Evolutionary conservation across 768 basidiomycete genomes (phyloP).

Genomic region (Hemileccinum rubropunctum): DNA sequence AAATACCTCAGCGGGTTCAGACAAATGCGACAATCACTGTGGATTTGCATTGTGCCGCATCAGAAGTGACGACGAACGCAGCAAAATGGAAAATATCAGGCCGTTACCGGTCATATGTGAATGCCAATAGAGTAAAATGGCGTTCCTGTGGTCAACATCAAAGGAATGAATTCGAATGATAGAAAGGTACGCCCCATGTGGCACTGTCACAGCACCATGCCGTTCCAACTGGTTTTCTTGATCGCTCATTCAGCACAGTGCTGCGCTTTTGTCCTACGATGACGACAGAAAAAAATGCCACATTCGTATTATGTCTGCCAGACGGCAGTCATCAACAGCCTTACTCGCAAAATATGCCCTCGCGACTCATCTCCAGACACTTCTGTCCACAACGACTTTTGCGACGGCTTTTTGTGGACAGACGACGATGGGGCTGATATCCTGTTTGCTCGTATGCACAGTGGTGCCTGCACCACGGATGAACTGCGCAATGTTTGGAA

Average conservation of each 20-base stretch:
- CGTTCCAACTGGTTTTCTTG: neutral
- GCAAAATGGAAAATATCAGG: no score
- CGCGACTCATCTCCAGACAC: slow-evolving; percentile 45
- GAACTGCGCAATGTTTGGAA: slow-evolving; percentile 89
- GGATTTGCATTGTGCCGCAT: no score
- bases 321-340: slow-evolving; percentile 79
- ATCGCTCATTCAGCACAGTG: slow-evolving; percentile 7
- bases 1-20: no score
- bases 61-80: no score
- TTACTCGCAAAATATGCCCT: slow-evolving; percentile 72
- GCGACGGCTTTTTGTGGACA: slow-evolving; percentile 94
- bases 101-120: no score
- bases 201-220: neutral
- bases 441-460: slow-evolving; percentile 85
- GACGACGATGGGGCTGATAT: slow-evolving; percentile 89
- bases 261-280: slow-evolving; percentile 9
- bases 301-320: slow-evolving; percentile 55
- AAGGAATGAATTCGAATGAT: no score
- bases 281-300: slow-evolving; percentile 13
- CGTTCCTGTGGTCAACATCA: no score
- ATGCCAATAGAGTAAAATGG: no score
- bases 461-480: slow-evolving; percentile 84
- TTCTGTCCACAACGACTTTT: slow-evolving; percentile 72
- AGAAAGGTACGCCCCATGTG: no score
- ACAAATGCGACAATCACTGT: no score